These are phyloP conservation scores for Lactifluus hygrophoroides DNA, from an alignment of 768 basidiomycete genomes.

Conservation along the genomic window DNA sequence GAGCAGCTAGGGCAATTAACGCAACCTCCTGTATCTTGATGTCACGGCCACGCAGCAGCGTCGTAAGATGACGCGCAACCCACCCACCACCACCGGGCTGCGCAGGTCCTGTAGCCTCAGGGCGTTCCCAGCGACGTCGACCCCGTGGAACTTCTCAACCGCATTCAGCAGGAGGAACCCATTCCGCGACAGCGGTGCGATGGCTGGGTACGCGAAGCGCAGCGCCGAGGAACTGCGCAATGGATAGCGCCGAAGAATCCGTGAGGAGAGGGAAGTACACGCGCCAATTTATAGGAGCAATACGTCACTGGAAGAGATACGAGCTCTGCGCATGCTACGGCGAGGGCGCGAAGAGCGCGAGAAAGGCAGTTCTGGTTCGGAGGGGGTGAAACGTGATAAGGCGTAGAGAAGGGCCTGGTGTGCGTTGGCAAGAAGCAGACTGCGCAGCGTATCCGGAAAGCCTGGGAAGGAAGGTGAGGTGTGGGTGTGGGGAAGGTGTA, in stretches of 20 bases:
- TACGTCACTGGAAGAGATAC: conserved; percentile 51
- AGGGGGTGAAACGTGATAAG: conserved; percentile 39
- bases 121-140: conserved; percentile 70
- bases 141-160: conserved; percentile 41
- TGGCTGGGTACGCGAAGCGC: conserved; percentile 43
- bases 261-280: conserved; percentile 56
- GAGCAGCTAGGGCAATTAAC: conserved; percentile 52
- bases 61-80: conserved; percentile 45
- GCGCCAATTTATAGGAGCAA: background rate
- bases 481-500: background rate
- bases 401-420: conserved; percentile 55
- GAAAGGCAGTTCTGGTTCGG: conserved; percentile 44
- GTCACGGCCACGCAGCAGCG: conserved; percentile 43
- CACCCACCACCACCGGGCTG: conserved; percentile 39
- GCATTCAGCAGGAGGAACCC: conserved; percentile 54
- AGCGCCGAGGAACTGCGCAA: conserved; percentile 51
- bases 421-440: conserved; percentile 49
- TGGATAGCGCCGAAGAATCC: conserved; percentile 35
- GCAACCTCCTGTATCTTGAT: conserved; percentile 61
- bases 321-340: conserved; percentile 52
- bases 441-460: conserved; percentile 50
- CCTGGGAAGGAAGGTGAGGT: conserved; percentile 30
- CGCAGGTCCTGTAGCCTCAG: conserved; percentile 34
- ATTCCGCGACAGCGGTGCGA: conserved; percentile 45
- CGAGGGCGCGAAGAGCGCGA: conserved; percentile 53